Base-by-base conservation (phyloP, 805 yeast species). In the Hanseniaspora meyeri region DNA sequence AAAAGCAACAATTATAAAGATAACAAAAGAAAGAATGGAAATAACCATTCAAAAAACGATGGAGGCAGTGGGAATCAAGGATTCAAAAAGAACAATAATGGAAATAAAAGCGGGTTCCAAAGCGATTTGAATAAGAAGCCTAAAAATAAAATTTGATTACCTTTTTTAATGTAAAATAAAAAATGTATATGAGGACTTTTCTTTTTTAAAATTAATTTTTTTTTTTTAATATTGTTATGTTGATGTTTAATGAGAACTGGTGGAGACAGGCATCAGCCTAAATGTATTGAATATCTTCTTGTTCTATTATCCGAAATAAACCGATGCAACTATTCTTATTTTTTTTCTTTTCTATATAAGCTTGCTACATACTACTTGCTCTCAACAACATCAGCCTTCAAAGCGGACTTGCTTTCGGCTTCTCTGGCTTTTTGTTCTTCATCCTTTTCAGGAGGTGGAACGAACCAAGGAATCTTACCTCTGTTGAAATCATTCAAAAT, bases 391-490 rank as follows among this genome's bases (percentile, higher is more conserved):
- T 45, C 48, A 29, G 9, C 20, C 14, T 45, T 31, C 48, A 45
- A 45, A n/a, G 48, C 45, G 6, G 27, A 12, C 29, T 42, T 42
- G 31, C 31, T 42, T 29, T 29, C 27, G 11, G 37, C 20, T 34
- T 43, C 49, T 43, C 45, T 31, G n/a, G 40, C 27, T 29, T 49
- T 49, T 50, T 50, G 47, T 36, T 20, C 83, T 58, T 72, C 82
- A 46, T 82, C 86, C 32, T 74, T 74, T 62, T 82, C 79, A 43
- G 97, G 97, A 32, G 98, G 98, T 31, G 93, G 82, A 36, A 87
- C 87, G 68, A 91, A 91, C 98, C 98, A 91, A 27, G 98, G 98
- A 56, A 91, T 91, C 66, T 88, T 87, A 60, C 98, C 98, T 71
- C 98, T 80, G 72, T 89, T 91, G 76, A 91, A 91, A 69, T 91